Conservation (phyloP, 495 filamentous ascomycete genomes). For the Corynascus novoguineensis region DNA sequence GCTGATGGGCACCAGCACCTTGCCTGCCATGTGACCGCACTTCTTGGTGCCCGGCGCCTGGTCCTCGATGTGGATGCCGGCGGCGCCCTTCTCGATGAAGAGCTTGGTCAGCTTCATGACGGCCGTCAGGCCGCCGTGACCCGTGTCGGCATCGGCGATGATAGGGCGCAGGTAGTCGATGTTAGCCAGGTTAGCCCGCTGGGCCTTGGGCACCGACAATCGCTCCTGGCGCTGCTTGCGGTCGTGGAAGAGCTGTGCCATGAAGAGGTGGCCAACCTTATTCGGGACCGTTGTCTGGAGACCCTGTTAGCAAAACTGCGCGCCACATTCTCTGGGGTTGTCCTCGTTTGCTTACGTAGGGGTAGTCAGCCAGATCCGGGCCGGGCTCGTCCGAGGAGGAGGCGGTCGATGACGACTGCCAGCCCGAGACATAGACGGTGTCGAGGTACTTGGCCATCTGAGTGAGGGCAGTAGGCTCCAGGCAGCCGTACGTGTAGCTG, state of each 20-base stretch:
- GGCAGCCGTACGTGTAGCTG: constrained; percentile 92
- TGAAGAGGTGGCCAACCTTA: constrained; percentile 94
- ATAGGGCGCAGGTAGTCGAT: constrained; percentile 94
- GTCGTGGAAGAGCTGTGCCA: constrained; percentile 98
- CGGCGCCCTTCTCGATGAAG: constrained; percentile 94
- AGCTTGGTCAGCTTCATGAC: constrained; percentile 99
- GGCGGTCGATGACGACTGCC: constrained; percentile 96
- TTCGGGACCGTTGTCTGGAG: constrained; percentile 97
- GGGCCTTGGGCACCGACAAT: constrained; percentile 64
- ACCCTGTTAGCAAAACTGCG: neutral
- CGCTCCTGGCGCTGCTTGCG: constrained; percentile 97
- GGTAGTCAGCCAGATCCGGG: constrained; percentile 97
- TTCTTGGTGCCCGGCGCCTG: constrained; percentile 99
- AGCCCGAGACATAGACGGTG: constrained; percentile 97
- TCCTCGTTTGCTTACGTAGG: constrained; percentile 61
- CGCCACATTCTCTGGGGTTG: neutral
- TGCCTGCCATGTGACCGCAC: constrained; percentile 99
- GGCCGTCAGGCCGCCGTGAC: constrained; percentile 92
- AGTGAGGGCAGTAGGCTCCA: constrained; percentile 96
- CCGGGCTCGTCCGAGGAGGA: constrained; percentile 92
- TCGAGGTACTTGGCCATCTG: constrained; percentile 99
- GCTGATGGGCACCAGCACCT: constrained; percentile 93
- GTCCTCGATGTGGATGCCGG: constrained; percentile 98
- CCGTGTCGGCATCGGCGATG: constrained; percentile 95
- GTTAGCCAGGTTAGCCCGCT: constrained; percentile 70